A percentile compares a stretch with the other conserved stretches of the same genome.
Evolutionary conservation across 805 yeast species (phyloP).

Genomic region (Kazachstania psychrophila): DNA sequence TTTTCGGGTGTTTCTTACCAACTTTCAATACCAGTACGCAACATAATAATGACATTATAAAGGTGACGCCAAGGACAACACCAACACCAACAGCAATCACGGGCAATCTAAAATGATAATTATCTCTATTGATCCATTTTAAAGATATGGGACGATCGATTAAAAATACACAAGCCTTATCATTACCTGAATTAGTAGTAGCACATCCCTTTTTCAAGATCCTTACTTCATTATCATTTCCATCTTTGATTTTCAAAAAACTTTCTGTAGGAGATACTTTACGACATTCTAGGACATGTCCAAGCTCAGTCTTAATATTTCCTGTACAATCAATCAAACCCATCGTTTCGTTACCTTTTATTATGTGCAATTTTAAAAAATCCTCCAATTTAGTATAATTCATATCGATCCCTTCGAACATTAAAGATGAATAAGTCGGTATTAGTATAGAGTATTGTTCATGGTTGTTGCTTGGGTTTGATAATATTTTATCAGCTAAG

Average conservation of each 20-base stretch:
- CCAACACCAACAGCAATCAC: constrained; percentile 62
- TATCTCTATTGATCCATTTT: constrained; percentile 47
- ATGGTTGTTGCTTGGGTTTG: constrained; percentile 16
- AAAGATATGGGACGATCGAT: constrained; percentile 62
- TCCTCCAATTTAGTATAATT: constrained; percentile 38
- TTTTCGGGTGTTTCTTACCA: neutral
- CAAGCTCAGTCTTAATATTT: constrained; percentile 35
- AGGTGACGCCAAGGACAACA: constrained; percentile 48
- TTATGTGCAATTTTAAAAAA: constrained; percentile 58
- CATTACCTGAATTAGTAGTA: constrained; percentile 14
- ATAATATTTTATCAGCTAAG: constrained; percentile 33
- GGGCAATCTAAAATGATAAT: constrained; percentile 54
- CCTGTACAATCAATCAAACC: constrained; percentile 41
- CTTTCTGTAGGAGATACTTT: constrained; percentile 31
- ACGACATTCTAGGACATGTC: constrained; percentile 37
- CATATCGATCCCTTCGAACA: constrained; percentile 40
- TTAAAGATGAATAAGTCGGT: constrained; percentile 55
- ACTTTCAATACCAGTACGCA: constrained; percentile 8
- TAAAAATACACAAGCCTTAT: constrained; percentile 45
- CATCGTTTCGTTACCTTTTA: constrained; percentile 47
- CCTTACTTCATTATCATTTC: constrained; percentile 48
- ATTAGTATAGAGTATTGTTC: constrained; percentile 54
- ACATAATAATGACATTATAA: constrained; percentile 11
- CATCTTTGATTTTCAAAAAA: constrained; percentile 37
- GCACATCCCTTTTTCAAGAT: constrained; percentile 56